Percentiles rank a stretch among this genome's conserved stretches.
Conservation (phyloP, 352 stramenopile genomes). For the Phytophthora chlamydospora region DNA sequence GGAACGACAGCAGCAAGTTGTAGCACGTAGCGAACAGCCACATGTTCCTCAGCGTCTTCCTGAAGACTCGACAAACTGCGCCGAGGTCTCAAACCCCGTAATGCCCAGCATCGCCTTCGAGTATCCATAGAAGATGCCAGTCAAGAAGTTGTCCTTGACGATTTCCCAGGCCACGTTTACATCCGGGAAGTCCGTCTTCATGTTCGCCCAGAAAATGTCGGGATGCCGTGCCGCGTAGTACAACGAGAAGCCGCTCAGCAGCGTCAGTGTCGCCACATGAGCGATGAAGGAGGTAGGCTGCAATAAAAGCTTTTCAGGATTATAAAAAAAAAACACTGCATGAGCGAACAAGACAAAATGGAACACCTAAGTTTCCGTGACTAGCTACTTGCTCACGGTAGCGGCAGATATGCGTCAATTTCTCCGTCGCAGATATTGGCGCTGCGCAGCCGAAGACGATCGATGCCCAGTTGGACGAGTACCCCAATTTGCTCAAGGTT, state of each 20-base stretch:
- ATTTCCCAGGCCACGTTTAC: slow-evolving; percentile 41
- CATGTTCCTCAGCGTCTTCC: slow-evolving; percentile 83
- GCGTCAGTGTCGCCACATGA: slow-evolving; percentile 81
- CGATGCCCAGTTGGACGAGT: too few species aligned
- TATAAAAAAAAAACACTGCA: too few species aligned
- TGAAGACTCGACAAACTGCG: slow-evolving; percentile 93
- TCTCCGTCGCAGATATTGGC: not conserved
- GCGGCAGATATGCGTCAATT: not conserved
- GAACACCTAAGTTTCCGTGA: too few species aligned
- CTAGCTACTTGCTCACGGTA: not conserved
- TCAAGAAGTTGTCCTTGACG: slow-evolving; percentile 63
- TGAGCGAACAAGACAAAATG: too few species aligned
- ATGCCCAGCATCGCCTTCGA: slow-evolving; percentile 90
- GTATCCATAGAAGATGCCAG: slow-evolving; percentile 82
- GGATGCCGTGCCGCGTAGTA: slow-evolving; percentile 69
- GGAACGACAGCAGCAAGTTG: slow-evolving; percentile 86
- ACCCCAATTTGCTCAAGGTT: too few species aligned
- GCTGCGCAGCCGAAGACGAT: too few species aligned
- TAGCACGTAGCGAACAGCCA: slow-evolving; percentile 87
- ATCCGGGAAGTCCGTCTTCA: slow-evolving; percentile 66
- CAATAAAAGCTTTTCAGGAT: too few species aligned
- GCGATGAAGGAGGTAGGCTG: slow-evolving; percentile 51
- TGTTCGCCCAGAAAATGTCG: slow-evolving; percentile 66
- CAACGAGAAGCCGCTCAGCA: slow-evolving; percentile 67
- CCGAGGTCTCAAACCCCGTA: slow-evolving; percentile 91